Percentiles rank a stretch among this genome's conserved stretches.
Evolutionary conservation across 306 rosid species (phyloP).

Genomic region (Dryas octopetala): DNA sequence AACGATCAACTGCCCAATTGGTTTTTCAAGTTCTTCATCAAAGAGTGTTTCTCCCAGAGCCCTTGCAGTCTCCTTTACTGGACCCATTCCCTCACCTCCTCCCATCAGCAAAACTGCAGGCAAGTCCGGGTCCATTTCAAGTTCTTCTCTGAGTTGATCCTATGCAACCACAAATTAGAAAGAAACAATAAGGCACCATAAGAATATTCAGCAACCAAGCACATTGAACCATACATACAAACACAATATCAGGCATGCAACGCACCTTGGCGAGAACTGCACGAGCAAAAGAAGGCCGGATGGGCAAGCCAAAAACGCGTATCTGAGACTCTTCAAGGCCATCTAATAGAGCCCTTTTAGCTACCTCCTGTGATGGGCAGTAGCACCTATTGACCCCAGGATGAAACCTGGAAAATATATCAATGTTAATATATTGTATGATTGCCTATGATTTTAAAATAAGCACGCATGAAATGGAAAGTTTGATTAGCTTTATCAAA

Average conservation of each 20-base stretch:
- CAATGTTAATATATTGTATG: conserved; percentile 18
- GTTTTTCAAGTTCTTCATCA: conserved; percentile 58
- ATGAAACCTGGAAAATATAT: conserved; percentile 69
- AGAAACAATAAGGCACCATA: background rate
- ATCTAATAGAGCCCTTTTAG: conserved; percentile 68
- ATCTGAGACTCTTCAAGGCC: conserved; percentile 81
- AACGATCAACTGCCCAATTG: conserved; percentile 77
- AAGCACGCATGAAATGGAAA: background rate
- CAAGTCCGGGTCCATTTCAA: conserved; percentile 73
- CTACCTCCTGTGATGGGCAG: conserved; percentile 85
- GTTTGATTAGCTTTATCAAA: conserved; percentile 4
- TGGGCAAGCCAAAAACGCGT: conserved; percentile 79
- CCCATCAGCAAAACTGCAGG: conserved; percentile 97
- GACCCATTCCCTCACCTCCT: conserved; percentile 99
- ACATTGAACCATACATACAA: background rate
- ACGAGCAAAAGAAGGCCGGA: conserved; percentile 90
- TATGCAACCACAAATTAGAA: conserved; percentile 26
- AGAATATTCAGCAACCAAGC: conserved; percentile 16
- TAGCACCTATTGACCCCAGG: conserved; percentile 93
- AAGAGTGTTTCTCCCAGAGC: conserved; percentile 80
- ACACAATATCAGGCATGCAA: conserved; percentile 12
- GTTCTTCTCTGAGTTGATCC: conserved; percentile 85
- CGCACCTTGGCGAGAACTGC: conserved; percentile 73
- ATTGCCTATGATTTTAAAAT: background rate
- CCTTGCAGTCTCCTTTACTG: conserved; percentile 90